Conservation (phyloP, 75 land plant genomes). For the Sequoia sempervirens region DNA sequence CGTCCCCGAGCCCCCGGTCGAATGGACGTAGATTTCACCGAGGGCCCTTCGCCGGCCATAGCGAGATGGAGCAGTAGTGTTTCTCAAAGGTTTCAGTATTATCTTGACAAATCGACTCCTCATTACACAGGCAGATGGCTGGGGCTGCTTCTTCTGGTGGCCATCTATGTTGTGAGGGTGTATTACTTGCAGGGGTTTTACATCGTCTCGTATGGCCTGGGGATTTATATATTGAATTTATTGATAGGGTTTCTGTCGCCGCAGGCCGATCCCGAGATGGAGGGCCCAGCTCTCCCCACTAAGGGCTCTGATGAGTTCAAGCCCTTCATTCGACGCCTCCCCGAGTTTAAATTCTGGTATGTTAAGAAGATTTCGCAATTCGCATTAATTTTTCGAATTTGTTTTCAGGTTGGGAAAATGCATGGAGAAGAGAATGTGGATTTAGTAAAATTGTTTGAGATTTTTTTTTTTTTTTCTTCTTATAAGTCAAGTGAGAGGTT, state of each 20-base stretch:
- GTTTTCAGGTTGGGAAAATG: no score
- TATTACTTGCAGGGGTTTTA: conserved; percentile 57
- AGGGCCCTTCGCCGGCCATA: conserved; percentile 14
- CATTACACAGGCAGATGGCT: conserved; percentile 48
- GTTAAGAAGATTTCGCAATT: background rate
- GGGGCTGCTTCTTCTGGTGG: conserved; percentile 19
- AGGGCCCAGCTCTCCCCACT: conserved; percentile 45
- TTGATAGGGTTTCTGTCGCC: conserved; percentile 75
- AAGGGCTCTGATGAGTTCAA: conserved; percentile 52
- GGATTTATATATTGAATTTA: conserved; percentile 61
- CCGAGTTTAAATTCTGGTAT: conserved; percentile 77
- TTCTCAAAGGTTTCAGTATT: conserved; percentile 48
- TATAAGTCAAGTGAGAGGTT: no score
- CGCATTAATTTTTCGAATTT: no score
- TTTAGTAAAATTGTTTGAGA: no score
- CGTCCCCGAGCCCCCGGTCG: background rate
- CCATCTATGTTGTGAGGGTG: conserved; percentile 46
- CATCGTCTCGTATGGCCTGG: conserved; percentile 65
- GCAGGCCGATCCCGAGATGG: conserved; percentile 61
- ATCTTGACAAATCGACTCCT: conserved; percentile 62
- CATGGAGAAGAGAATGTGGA: no score
- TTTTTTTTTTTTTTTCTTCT: no score
- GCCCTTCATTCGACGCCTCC: conserved; percentile 64
- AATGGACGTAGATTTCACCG: conserved; percentile 8
- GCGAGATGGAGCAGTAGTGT: conserved; percentile 17